Evolutionary conservation across 2,329 filamentous ascomycete genomes (phyloP), one percentile per base, ranked within the genome.

Genomic region (Aspergillus melleus): DNA sequence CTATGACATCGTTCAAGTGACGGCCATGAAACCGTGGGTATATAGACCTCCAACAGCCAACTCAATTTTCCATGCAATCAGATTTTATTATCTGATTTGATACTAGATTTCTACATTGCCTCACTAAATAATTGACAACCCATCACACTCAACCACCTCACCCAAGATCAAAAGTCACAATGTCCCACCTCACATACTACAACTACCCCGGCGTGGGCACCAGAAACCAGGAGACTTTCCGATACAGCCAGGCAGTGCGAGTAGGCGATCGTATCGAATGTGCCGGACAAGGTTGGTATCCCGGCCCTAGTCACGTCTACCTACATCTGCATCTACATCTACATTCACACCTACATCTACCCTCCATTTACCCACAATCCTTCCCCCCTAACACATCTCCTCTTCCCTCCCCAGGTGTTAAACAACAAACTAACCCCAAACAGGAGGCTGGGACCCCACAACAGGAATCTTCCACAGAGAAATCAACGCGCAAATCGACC

Each of bases 171-270:
- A 16, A 5, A 36, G 14, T 12, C 32, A 36, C 32, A 54, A 79
- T 79, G 68, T 74, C 76, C 9, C 64, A 74, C 39, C 69, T 79
- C 3, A 61, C 73, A 56, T 81, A 76, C 64, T 77, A 72, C 62
- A 66, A 69, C 39, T 81, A 81, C 65, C 56, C 68, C 16, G 74
- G 74, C 24, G 64, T 74, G 16, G 79, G 80, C 9, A 66, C 79
- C 54, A 65, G 63, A 11, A 74, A 75, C 14, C 60, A 65, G 6
- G 49, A 78, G 30, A 64, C 66, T 0, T 75, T 73, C 50, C 54
- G 65, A 52, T 83, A 83, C 68, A 80, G 69, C 62, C 82, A 84
- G 60, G 79, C 80, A 2, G 79, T 83, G 14, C 78, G 81, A 1
- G 68, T 84, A 10, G 81, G 78, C 1, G 76, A 84, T 67, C 68